phyloP scores from a whole-genome alignment of 495 filamentous ascomycete genomes.

The Penicillium fimorum region DNA sequence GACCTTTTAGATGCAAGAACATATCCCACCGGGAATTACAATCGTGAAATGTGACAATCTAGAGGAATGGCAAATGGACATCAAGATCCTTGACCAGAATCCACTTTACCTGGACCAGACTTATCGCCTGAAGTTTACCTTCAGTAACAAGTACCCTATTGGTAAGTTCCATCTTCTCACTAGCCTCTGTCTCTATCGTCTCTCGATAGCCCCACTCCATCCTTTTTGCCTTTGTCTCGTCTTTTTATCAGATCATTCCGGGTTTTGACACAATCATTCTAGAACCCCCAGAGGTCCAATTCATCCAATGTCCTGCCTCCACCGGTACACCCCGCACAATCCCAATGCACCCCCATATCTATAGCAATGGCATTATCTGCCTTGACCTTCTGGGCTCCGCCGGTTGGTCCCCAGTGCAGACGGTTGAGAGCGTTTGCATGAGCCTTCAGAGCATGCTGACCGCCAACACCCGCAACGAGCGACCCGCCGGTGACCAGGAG shows the following conservation, averaged over 20 bases:
- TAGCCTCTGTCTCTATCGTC: not conserved
- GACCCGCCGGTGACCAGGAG: slow-evolving; percentile 80
- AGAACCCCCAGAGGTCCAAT: slow-evolving; percentile 94
- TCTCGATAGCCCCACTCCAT: not conserved
- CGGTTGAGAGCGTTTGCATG: slow-evolving; percentile 95
- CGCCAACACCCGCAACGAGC: slow-evolving; percentile 84
- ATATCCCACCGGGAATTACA: slow-evolving; percentile 65
- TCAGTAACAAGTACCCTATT: slow-evolving; percentile 83
- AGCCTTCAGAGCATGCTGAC: slow-evolving; percentile 98
- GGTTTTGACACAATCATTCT: slow-evolving; percentile 5
- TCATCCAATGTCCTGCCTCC: slow-evolving; percentile 54
- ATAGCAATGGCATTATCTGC: slow-evolving; percentile 97
- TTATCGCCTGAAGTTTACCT: slow-evolving; percentile 85
- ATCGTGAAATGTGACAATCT: slow-evolving; percentile 79
- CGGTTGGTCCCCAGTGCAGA: slow-evolving; percentile 96
- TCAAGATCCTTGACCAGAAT: slow-evolving; percentile 85
- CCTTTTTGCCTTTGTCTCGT: not conserved
- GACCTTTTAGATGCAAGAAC: slow-evolving; percentile 43
- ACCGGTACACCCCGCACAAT: slow-evolving; percentile 62
- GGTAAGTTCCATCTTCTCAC: slow-evolving; percentile 49
- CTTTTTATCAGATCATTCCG: not conserved
- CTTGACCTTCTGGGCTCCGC: slow-evolving; percentile 84
- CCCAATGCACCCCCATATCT: slow-evolving; percentile 96
- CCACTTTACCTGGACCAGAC: slow-evolving; percentile 79
- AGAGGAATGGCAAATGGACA: slow-evolving; percentile 91